Evolutionary conservation across 768 basidiomycete genomes (phyloP).

Genomic region (Tylopilus sp.): DNA sequence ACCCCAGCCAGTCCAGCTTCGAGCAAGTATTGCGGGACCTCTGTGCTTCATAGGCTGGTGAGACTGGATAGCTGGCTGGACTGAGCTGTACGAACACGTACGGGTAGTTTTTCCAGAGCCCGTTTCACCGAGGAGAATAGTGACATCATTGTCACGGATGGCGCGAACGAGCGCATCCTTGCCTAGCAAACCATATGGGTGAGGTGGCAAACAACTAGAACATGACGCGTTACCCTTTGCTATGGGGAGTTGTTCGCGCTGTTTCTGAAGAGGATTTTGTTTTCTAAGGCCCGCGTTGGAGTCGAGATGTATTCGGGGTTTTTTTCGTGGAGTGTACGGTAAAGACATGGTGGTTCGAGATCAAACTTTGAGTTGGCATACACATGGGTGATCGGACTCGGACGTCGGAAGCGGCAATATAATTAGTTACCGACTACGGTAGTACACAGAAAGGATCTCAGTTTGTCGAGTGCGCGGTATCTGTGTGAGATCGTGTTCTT

Average conservation of each 20-base stretch:
- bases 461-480: slow-evolving; percentile 58
- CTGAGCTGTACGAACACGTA: slow-evolving; percentile 41
- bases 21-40: slow-evolving; percentile 93
- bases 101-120: slow-evolving; percentile 99
- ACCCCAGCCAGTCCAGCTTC: slow-evolving; percentile 71
- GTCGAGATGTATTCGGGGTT: slow-evolving; percentile 14
- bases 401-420: slow-evolving; percentile 15
- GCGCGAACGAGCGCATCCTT: slow-evolving; percentile 71
- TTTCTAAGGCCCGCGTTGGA: slow-evolving; percentile 17
- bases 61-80: slow-evolving; percentile 11
- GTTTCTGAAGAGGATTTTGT: slow-evolving; percentile 47
- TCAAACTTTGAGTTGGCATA: not conserved
- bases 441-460: slow-evolving; percentile 39
- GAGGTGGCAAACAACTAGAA: not conserved
- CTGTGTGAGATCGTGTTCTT: slow-evolving; percentile 70
- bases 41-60: slow-evolving; percentile 45
- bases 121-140: slow-evolving; percentile 91
- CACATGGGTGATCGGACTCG: slow-evolving; percentile 13
- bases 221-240: slow-evolving; percentile 51
- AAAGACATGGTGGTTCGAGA: slow-evolving; percentile 14
- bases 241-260: slow-evolving; percentile 72
- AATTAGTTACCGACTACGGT: slow-evolving; percentile 6
- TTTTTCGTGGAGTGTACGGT: slow-evolving; percentile 24
- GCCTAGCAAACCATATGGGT: slow-evolving; percentile 40
- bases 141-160: slow-evolving; percentile 76